phyloP scores from a whole-genome alignment of 306 rosid genomes.

The Quercus suber region DNA sequence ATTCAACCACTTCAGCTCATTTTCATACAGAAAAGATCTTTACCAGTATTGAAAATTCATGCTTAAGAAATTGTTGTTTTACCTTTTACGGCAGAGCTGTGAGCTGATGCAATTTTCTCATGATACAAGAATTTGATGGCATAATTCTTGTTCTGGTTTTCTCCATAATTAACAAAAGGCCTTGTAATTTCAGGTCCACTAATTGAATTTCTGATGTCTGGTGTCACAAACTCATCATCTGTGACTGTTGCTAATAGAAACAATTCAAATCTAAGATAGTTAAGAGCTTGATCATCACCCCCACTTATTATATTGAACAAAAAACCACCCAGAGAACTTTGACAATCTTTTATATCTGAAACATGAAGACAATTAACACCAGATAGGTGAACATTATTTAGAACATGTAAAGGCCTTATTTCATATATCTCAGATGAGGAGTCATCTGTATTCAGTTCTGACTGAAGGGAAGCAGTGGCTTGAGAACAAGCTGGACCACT shows the following conservation, averaged over 20 bases:
- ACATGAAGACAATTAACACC: constrained; percentile 94
- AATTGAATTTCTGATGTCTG: constrained; percentile 13
- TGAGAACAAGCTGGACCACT: constrained; percentile 31
- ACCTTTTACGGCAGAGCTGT: constrained; percentile 94
- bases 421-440: constrained; percentile 48
- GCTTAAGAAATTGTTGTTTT: background rate
- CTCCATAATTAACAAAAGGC: constrained; percentile 22
- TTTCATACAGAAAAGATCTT: background rate
- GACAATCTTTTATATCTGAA: constrained; percentile 51
- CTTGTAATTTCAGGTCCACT: constrained; percentile 30
- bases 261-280: constrained; percentile 57
- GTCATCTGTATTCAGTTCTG: constrained; percentile 34
- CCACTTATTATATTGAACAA: constrained; percentile 70
- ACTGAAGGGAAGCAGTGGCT: constrained; percentile 32
- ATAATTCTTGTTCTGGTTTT: constrained; percentile 30
- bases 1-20: background rate
- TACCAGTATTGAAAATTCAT: background rate
- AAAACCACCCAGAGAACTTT: constrained; percentile 29
- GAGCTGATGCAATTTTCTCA: constrained; percentile 67
- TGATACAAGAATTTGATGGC: constrained; percentile 44
- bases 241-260: constrained; percentile 28
- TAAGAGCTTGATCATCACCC: constrained; percentile 92
- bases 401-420: constrained; percentile 58
- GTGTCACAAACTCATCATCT: constrained; percentile 30
- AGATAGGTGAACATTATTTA: constrained; percentile 70